Evolutionary conservation across 2,329 filamentous ascomycete genomes (phyloP), one percentile per base, ranked within the genome.

Genomic region (Microsporum canis): DNA sequence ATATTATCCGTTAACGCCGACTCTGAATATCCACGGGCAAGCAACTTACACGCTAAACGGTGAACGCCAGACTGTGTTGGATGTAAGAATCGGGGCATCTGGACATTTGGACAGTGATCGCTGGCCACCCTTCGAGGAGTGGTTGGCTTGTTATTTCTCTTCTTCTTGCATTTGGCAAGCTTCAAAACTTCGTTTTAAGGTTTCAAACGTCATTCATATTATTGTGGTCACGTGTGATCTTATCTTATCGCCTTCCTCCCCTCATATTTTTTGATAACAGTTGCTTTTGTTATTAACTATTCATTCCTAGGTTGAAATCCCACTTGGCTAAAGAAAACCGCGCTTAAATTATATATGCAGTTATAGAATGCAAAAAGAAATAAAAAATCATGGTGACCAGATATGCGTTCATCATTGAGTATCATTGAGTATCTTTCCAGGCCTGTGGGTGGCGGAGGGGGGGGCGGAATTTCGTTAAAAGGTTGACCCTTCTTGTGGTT

Each of bases 401-500:
- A 34, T 3, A 17, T 55, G 51, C 51, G 31, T 17, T n/a, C 31
- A 53, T 12, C 31, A 5, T 53, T 12, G 36, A 31, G n/a, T n/a
- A 53, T 12, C 31, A 5, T 53, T 12, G 10, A n/a, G 51, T 38
- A 31, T 12, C 14, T 55, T n/a, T 55, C 31, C 31, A 34, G 17
- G 17, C 17, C 17, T 1, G 17, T 23, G 17, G 17, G 7, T 17
- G 12, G 49, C 49, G 49, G 27, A 27, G 43, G n/a, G 51, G 31
- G 14, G 14, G 6, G 2, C 8, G 17, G 17, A 23, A 23, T 23
- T 23, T 23, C 17, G 17, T 38, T 23, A 55, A 17, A 55, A 55
- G 14, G 6, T 55, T 5, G 31, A 36, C 31, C 91, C 91, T 78
- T 99, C 94, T 3, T 89, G 84, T 45, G 94, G 94, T 75, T 99